Conservation (phyloP, 805 yeast species). For the Saccharomyces paradoxus region DNA sequence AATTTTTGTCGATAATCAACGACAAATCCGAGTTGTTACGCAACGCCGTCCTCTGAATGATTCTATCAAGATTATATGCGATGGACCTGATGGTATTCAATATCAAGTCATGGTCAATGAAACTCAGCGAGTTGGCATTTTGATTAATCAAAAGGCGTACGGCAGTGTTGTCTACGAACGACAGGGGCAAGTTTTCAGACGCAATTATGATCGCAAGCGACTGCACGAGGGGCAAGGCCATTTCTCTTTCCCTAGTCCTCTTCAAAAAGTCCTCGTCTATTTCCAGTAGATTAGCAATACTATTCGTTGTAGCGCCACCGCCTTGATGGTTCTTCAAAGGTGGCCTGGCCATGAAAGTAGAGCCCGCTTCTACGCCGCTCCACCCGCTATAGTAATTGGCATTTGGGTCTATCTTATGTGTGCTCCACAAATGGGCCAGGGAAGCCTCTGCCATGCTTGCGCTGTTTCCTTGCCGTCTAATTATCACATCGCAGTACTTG, state of each 20-base stretch:
- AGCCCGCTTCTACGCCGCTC: not conserved
- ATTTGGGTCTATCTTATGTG: slow-evolving; percentile 7
- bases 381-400: slow-evolving; percentile 2
- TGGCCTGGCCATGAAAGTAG: not conserved
- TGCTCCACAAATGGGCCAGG: slow-evolving; percentile 8
- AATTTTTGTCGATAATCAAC: slow-evolving; percentile 4
- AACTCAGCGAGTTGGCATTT: not conserved
- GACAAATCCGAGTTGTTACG: slow-evolving; percentile 10
- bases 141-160: slow-evolving; percentile 1
- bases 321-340: slow-evolving; percentile 1
- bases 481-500: slow-evolving; percentile 11
- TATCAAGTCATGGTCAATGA: not conserved
- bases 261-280: not conserved
- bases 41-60: slow-evolving; percentile 9
- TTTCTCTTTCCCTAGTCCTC: slow-evolving; percentile 1
- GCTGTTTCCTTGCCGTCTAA: slow-evolving; percentile 1
- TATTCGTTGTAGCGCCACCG: not conserved
- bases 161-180: slow-evolving; percentile 8
- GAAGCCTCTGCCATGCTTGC: not conserved
- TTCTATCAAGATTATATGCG: slow-evolving; percentile 2
- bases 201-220: slow-evolving; percentile 13
- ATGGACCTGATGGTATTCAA: not conserved
- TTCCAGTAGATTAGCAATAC: not conserved
- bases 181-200: slow-evolving; percentile 13
- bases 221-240: slow-evolving; percentile 9